Percentiles rank a stretch among this genome's conserved stretches.
Evolutionary conservation across 352 stramenopile species (phyloP).

Genomic region (Pythium phragmitis): DNA sequence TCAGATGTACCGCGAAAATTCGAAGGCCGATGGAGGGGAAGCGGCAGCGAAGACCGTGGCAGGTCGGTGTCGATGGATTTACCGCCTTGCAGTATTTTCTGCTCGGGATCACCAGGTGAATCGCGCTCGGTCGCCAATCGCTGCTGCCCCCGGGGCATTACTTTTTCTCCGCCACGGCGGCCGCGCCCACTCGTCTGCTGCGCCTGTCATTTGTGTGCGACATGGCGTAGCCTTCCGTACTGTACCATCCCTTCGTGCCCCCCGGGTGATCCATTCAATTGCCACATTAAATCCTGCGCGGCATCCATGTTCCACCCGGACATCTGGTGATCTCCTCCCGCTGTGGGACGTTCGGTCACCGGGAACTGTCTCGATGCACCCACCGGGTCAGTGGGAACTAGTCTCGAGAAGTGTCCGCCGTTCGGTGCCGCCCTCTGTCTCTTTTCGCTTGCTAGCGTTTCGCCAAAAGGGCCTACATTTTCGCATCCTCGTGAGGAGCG

Average conservation of each 20-base stretch:
- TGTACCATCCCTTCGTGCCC: neutral
- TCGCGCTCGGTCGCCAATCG: too few species aligned
- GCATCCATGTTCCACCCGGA: neutral
- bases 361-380: neutral
- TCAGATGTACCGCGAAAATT: neutral
- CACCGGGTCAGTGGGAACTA: too few species aligned
- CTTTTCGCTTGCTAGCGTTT: neutral
- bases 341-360: neutral
- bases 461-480: too few species aligned
- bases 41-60: too few species aligned
- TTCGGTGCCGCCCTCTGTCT: neutral
- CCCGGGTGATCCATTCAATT: neutral
- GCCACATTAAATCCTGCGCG: neutral
- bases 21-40: neutral
- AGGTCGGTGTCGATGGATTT: too few species aligned
- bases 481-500: neutral
- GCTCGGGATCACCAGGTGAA: too few species aligned
- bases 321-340: slow-evolving; percentile 5
- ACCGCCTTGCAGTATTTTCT: too few species aligned
- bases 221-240: neutral
- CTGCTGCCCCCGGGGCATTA: too few species aligned
- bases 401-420: neutral
- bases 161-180: too few species aligned
- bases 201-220: slow-evolving; percentile 5
- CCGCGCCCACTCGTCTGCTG: too few species aligned